Evolutionary conservation across 2,329 filamentous ascomycete genomes (phyloP), one percentile per base, ranked within the genome.

Genomic region (Colletotrichum tanaceti): DNA sequence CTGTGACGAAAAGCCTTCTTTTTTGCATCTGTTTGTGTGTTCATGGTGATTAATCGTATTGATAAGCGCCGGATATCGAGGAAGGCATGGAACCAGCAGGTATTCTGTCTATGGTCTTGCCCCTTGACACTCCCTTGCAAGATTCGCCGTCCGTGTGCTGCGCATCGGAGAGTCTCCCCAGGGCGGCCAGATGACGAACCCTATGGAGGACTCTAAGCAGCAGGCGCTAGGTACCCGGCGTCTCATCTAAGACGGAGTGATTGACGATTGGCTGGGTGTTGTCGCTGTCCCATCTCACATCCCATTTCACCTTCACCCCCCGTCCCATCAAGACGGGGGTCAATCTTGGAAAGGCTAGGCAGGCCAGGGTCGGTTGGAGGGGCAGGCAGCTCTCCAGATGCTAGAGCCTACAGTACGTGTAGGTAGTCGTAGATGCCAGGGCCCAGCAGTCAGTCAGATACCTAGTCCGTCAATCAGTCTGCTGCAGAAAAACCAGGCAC

Each of bases 191-290:
- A 58, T 39, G 46, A 46, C 35, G 63, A 63, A 46, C 57, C 62
- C 35, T 66, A 59, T 44, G 39, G 18, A 57, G n/a, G 24, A 55
- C 22, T n/a, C 52, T 52, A 57, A 47, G 50, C 47, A 62, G 39
- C 41, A 67, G 50, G 63, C 38, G 46, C 67, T 68, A 63, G 44
- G 64, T 58, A 63, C 58, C 58, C 32, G 54, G 39, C 64, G 67
- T 70, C 67, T 70, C 67, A 70, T 70, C 58, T 63, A 58, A 63
- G 63, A 64, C 57, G 46, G 53, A 44, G 24, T 38, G 46, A n/a
- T 46, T 68, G 58, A 46, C 52, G 38, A 67, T 70, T 66, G 58
- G 58, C 58, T 63, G 58, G 53, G 28, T 60, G 50, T 70, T 53
- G 58, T 68, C 67, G 54, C 53, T 54, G 59, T 63, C 58, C 28